Conservation (phyloP, 306 rosid species). For the Acmispon strigosus region DNA sequence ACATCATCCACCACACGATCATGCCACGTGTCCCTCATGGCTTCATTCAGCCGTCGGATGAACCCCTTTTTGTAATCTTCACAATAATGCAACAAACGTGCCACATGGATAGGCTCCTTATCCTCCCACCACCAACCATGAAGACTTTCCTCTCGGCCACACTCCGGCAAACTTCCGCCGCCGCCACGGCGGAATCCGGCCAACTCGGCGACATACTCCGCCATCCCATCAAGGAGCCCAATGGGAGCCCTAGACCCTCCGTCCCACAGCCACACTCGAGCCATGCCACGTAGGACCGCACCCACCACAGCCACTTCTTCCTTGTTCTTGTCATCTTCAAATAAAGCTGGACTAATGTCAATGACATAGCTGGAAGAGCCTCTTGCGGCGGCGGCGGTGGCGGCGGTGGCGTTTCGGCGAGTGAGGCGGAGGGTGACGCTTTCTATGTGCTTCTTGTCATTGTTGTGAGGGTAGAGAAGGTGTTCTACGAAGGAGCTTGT, state of each 20-base stretch:
- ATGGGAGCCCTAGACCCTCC: slow-evolving; percentile 37
- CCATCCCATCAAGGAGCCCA: slow-evolving; percentile 48
- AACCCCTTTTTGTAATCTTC: slow-evolving; percentile 41
- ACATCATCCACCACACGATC: slow-evolving; percentile 39
- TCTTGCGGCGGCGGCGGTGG: background rate
- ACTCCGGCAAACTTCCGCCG: background rate
- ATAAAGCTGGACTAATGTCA: slow-evolving; percentile 31
- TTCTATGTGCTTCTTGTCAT: slow-evolving; percentile 28
- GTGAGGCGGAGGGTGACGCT: slow-evolving; percentile 49
- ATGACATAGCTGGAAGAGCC: slow-evolving; percentile 16
- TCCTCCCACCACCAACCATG: slow-evolving; percentile 46
- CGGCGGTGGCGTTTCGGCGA: background rate
- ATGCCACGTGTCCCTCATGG: slow-evolving; percentile 49
- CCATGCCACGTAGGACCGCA: slow-evolving; percentile 50
- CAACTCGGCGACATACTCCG: slow-evolving; percentile 32
- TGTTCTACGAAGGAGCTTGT: slow-evolving; percentile 39
- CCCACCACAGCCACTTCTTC: slow-evolving; percentile 25
- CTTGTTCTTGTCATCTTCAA: slow-evolving; percentile 20
- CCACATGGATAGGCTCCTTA: slow-evolving; percentile 38
- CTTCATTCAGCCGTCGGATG: slow-evolving; percentile 64
- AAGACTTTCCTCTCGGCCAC: background rate
- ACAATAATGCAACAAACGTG: slow-evolving; percentile 26
- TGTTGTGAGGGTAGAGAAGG: slow-evolving; percentile 29
- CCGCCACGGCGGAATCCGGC: slow-evolving; percentile 28
- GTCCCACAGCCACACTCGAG: slow-evolving; percentile 50